Evolutionary conservation across 2,329 filamentous ascomycete species (phyloP), one percentile per base, ranked within the genome.

Genomic region (Cercospora berteroae): DNA sequence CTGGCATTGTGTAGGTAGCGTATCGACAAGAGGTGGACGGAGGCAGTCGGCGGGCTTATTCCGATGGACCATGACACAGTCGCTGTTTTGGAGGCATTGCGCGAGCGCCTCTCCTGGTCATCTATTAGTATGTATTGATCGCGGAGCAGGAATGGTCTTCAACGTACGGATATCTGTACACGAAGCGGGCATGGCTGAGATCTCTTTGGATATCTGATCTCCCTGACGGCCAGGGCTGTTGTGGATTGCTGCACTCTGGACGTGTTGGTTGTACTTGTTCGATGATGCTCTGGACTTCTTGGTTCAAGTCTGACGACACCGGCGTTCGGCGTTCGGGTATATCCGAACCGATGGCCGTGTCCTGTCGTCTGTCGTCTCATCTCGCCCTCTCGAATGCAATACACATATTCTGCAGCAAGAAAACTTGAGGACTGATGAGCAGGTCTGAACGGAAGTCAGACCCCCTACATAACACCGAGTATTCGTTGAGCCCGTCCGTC

Each of bases 121-220:
- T 60, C 31, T 66, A 18, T n/a, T 31, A 66, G 23, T 65, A 33
- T 20, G 56, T 16, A n/a, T 48, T 58, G 29, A 33, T 58, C 2
- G 18, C 10, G 16, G 55, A 55, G 48, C 18, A 20, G 20, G 48
- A 13, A 56, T 8, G 7, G 8, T 23, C 33, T 44, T 60, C 23
- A 61, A 83, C 92, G 74, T 87, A 98, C 94, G 89, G 79, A 99
- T 92, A 81, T 98, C 94, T 88, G 94, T 92, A 83, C 95, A 99
- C 70, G 94, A 97, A 80, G 91, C 93, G 67, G 94, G 94, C 95
- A 98, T 97, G 64, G 52, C 55, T 58, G 16, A 16, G 3, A 23
- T 1, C 0, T 13, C 8, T 3, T 36, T 31, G 9, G 16, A 5
- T n/a, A 18, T 4, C 29, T 36, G 55, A 5, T 23, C 13, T 27